Conservation (phyloP, 1,284 basidiomycete genomes). For the Exsudoporus floridanus region DNA sequence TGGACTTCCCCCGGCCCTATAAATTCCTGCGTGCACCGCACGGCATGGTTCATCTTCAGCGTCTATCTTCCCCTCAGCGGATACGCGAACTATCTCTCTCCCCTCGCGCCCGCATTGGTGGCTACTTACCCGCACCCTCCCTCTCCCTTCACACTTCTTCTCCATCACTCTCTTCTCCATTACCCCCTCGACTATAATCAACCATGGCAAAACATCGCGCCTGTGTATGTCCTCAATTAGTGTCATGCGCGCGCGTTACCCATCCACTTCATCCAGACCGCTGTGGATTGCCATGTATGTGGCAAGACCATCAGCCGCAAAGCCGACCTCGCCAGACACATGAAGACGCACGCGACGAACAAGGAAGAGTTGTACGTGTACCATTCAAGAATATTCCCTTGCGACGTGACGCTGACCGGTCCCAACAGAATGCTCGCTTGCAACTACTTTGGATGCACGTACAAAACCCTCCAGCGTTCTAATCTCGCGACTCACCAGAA, state of each 20-base stretch:
- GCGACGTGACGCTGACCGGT: slow-evolving; percentile 4
- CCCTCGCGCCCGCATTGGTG: not conserved
- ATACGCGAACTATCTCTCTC: not conserved
- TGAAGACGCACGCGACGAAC: slow-evolving; percentile 13
- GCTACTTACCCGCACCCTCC: not conserved
- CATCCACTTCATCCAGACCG: slow-evolving; percentile 11
- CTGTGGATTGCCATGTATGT: slow-evolving; percentile 13
- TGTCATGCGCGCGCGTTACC: not conserved
- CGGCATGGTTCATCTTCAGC: not conserved
- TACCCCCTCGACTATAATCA: not conserved
- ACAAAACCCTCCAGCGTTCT: slow-evolving; percentile 27
- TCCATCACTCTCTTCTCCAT: not conserved
- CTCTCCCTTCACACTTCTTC: not conserved
- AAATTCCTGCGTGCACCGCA: slow-evolving; percentile 18
- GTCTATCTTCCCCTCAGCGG: not conserved
- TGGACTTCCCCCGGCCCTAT: slow-evolving; percentile 7
- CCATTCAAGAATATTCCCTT: not conserved
- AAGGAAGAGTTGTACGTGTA: slow-evolving; percentile 19
- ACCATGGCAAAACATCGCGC: slow-evolving; percentile 10
- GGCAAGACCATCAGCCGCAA: slow-evolving; percentile 14
- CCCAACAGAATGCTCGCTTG: slow-evolving; percentile 30
- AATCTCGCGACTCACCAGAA: slow-evolving; percentile 34
- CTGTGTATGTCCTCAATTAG: slow-evolving; percentile 9
- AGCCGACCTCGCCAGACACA: slow-evolving; percentile 24
- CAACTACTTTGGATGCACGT: slow-evolving; percentile 23